A percentile compares a stretch with the other conserved stretches of the same genome.
Conservation (phyloP, 495 filamentous ascomycete species). For the Aspergillus asperescens region DNA sequence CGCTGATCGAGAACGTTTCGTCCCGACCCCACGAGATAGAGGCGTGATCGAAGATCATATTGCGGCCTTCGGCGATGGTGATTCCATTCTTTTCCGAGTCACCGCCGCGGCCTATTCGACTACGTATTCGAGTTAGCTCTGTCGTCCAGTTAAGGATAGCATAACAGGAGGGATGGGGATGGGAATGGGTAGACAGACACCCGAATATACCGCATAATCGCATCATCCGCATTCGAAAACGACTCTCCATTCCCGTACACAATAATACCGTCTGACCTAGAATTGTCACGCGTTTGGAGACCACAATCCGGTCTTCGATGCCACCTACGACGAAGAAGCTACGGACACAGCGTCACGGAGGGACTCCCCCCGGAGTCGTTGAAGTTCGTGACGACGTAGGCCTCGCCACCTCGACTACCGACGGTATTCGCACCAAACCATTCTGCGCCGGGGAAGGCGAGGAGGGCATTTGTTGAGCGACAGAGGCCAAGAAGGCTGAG, state of each 20-base stretch:
- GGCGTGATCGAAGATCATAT: conserved; percentile 20
- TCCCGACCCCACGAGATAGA: conserved; percentile 20
- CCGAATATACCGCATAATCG: conserved; percentile 18
- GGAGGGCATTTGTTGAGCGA: conserved; percentile 3
- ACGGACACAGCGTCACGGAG: conserved; percentile 16
- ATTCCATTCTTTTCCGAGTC: conserved; percentile 15
- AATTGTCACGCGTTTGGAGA: conserved; percentile 19
- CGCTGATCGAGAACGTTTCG: conserved; percentile 20
- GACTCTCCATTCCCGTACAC: conserved; percentile 20
- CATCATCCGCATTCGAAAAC: conserved; percentile 18
- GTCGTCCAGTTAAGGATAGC: no score
- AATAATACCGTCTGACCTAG: conserved; percentile 18
- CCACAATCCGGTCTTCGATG: conserved; percentile 15
- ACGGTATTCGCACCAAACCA: conserved; percentile 17
- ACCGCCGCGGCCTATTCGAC: conserved; percentile 17
- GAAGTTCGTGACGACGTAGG: conserved; percentile 17
- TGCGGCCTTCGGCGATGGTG: conserved; percentile 16
- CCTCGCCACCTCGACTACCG: conserved; percentile 14
- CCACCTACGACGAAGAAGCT: conserved; percentile 15
- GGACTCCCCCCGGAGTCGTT: conserved; percentile 16
- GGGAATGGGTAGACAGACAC: conserved; percentile 9
- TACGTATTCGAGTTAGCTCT: no score
- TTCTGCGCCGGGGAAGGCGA: conserved; percentile 19
- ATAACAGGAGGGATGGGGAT: background rate
- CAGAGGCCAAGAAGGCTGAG: conserved; percentile 1